Percentiles rank a stretch among this genome's conserved stretches.
Evolutionary conservation across 768 basidiomycete species (phyloP).

Genomic region (Termitomyces bulborhizus): DNA sequence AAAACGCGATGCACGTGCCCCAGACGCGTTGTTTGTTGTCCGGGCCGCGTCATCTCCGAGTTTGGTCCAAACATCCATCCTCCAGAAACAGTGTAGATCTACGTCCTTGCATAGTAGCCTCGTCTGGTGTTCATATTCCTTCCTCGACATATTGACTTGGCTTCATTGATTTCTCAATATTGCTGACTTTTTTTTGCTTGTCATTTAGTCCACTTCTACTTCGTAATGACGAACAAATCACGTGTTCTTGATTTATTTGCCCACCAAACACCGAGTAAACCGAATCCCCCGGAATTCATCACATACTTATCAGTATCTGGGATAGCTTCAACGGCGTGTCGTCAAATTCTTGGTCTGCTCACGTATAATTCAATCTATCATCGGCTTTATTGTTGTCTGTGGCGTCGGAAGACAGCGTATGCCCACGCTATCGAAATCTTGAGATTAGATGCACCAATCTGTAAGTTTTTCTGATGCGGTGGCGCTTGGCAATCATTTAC

Average conservation of each 20-base stretch:
- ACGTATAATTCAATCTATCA: too few relatives aligned
- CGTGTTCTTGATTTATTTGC: background rate
- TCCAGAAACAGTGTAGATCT: too few relatives aligned
- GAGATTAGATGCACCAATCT: too few relatives aligned
- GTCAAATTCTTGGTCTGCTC: too few relatives aligned
- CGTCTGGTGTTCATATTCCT: background rate
- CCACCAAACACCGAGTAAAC: too few relatives aligned
- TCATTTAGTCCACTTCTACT: background rate
- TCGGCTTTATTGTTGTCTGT: background rate
- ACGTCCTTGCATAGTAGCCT: too few relatives aligned
- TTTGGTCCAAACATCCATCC: background rate
- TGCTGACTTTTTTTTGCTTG: too few relatives aligned
- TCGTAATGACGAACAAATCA: background rate
- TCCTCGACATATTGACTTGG: background rate
- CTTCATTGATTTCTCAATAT: background rate
- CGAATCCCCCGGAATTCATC: too few relatives aligned
- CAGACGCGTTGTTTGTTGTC: slow-evolving; percentile 7
- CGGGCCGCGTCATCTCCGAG: background rate
- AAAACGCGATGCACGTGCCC: slow-evolving; percentile 16
- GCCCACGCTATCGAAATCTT: background rate
- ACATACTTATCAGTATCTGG: too few relatives aligned
- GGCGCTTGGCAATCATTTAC: background rate
- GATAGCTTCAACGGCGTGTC: too few relatives aligned
- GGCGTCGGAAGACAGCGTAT: background rate
- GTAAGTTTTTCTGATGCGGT: background rate